These are phyloP conservation scores for Phytophthora pisi DNA, from an alignment of 352 stramenopile species.

Conservation along the genomic window DNA sequence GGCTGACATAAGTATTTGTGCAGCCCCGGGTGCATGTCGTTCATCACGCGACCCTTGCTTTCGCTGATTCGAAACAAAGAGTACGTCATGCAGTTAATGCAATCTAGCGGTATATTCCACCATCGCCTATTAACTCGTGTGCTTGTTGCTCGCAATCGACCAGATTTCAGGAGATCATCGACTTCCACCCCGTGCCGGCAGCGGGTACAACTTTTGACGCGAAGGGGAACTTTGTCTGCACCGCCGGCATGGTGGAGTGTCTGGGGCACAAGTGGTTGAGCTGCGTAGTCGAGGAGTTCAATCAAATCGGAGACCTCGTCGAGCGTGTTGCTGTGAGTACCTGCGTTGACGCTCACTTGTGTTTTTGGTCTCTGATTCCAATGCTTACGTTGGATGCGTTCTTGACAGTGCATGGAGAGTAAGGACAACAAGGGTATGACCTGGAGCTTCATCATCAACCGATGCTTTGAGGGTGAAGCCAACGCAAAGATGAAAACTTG, in stretches of 20 bases:
- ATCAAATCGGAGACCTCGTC: slow-evolving; percentile 64
- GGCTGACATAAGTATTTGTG: slow-evolving; percentile 3
- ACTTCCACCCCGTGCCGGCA: slow-evolving; percentile 72
- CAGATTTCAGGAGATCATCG: slow-evolving; percentile 78
- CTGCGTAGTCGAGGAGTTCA: slow-evolving; percentile 73
- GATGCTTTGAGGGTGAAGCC: slow-evolving; percentile 63
- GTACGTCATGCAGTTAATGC: slow-evolving; percentile 28
- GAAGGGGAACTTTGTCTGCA: slow-evolving; percentile 72
- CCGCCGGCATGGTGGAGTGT: slow-evolving; percentile 72
- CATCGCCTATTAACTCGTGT: not conserved
- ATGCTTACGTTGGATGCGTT: not conserved
- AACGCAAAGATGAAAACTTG: slow-evolving; percentile 64
- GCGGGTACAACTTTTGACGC: slow-evolving; percentile 64
- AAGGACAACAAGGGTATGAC: slow-evolving; percentile 77
- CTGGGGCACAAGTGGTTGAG: slow-evolving; percentile 81
- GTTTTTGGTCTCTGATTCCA: slow-evolving; percentile 11
- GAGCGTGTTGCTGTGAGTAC: slow-evolving; percentile 62
- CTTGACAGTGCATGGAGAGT: slow-evolving; percentile 66
- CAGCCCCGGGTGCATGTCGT: slow-evolving; percentile 76
- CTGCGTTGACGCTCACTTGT: not conserved
- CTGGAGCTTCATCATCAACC: slow-evolving; percentile 66
- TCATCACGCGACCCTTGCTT: slow-evolving; percentile 67
- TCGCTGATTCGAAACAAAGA: slow-evolving; percentile 65
- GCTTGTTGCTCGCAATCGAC: not conserved
- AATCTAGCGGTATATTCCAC: not conserved